Percentiles rank a stretch among this genome's conserved stretches.
Evolutionary conservation across 2,329 filamentous ascomycete genomes (phyloP).

Genomic region (Claviceps arundinis): DNA sequence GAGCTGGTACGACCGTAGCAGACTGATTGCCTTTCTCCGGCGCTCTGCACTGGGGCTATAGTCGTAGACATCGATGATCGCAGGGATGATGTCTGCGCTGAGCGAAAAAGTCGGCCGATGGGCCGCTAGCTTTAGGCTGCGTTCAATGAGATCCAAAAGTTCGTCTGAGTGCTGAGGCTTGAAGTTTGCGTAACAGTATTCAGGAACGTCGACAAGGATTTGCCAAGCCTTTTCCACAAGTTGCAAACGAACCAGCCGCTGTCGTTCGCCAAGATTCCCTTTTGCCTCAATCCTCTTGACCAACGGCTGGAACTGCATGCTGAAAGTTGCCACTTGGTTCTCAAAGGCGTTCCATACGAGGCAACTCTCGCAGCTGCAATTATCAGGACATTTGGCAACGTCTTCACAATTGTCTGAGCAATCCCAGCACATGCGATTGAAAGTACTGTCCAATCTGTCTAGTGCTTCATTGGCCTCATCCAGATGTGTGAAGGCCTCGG

Average conservation of each 20-base stretch:
- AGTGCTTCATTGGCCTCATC: conserved; percentile 4
- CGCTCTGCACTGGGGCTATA: conserved; percentile 1
- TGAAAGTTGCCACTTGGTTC: not conserved
- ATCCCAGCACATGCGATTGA: not conserved
- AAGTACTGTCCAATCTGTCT: not conserved
- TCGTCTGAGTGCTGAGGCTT: not conserved
- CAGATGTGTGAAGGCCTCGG: not conserved
- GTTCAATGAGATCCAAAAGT: conserved; percentile 3
- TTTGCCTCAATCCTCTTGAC: not conserved
- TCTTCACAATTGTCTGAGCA: not conserved
- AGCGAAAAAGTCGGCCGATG: not conserved
- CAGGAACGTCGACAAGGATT: not conserved
- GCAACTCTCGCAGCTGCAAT: not conserved
- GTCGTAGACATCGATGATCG: conserved; percentile 2
- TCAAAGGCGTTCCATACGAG: not conserved
- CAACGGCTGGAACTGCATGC: not conserved
- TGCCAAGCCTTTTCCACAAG: conserved; percentile 1
- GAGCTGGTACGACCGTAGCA: conserved; percentile 1
- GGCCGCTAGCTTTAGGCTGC: not conserved
- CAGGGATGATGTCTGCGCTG: conserved; percentile 2
- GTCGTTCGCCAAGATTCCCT: not conserved
- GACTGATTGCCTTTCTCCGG: not conserved
- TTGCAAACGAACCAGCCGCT: not conserved
- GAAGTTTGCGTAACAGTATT: not conserved
- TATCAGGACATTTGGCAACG: not conserved